These are phyloP conservation scores for Kwoniella heveanensis DNA, from an alignment of 768 basidiomycete genomes.

Conservation along the genomic window DNA sequence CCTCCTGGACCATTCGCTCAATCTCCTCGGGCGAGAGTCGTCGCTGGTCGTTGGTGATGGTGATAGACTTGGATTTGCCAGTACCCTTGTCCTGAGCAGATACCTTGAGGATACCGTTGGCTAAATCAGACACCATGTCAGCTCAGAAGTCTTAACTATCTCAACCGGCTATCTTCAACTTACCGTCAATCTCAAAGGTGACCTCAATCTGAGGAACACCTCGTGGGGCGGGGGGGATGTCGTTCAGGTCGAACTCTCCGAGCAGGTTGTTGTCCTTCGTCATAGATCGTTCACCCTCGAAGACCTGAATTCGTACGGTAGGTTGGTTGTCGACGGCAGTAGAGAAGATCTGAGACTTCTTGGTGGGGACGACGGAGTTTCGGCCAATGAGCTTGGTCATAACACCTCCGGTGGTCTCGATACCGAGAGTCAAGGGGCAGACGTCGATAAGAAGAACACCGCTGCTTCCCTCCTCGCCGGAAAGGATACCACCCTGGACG, in stretches of 20 bases:
- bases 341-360: constrained; percentile 58
- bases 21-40: constrained; percentile 97
- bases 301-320: constrained; percentile 57
- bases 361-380: constrained; percentile 55
- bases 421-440: constrained; percentile 68
- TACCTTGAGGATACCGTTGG: constrained; percentile 80
- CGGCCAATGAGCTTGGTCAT: constrained; percentile 86
- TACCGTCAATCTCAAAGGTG: constrained; percentile 86
- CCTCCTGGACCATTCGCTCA: constrained; percentile 89
- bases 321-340: constrained; percentile 58
- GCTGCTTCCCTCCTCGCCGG: constrained; percentile 83
- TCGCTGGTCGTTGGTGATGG: constrained; percentile 73
- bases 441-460: constrained; percentile 96
- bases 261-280: constrained; percentile 99
- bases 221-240: constrained; percentile 94
- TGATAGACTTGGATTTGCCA: constrained; percentile 71
- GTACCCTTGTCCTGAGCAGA: constrained; percentile 95
- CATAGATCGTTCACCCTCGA: constrained; percentile 94
- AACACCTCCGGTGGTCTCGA: constrained; percentile 98
- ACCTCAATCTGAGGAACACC: constrained; percentile 98
- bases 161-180: constrained; percentile 57
- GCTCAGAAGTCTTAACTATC: background rate
- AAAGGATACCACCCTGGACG: constrained; percentile 96
- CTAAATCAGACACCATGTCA: constrained; percentile 18
- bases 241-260: constrained; percentile 96